phyloP scores from a whole-genome alignment of 768 basidiomycete species.

The Mrakia blollopis region DNA sequence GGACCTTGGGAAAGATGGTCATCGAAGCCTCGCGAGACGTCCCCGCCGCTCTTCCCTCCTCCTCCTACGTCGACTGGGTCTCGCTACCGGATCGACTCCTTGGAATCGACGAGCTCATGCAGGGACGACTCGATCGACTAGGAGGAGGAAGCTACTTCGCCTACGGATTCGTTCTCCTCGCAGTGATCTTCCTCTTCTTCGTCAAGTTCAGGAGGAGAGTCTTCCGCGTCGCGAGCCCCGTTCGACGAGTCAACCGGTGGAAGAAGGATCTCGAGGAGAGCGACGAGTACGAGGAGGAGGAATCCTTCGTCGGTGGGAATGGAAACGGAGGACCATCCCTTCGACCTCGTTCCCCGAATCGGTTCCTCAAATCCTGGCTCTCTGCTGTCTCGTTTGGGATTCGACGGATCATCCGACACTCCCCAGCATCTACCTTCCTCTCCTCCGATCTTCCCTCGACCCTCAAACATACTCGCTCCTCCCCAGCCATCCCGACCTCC shows the following conservation, averaged over 20 bases:
- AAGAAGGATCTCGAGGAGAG: slow-evolving; percentile 14
- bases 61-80: slow-evolving; percentile 12
- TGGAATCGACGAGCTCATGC: background rate
- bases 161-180: slow-evolving; percentile 12
- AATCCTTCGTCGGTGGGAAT: slow-evolving; percentile 15
- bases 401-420: background rate
- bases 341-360: background rate
- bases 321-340: background rate
- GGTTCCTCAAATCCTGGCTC: background rate
- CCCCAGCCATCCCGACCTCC: slow-evolving; percentile 2
- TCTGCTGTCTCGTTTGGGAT: background rate
- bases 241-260: slow-evolving; percentile 9
- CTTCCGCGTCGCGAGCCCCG: background rate
- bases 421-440: background rate
- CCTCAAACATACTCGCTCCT: slow-evolving; percentile 23
- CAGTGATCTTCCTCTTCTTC: slow-evolving; percentile 12
- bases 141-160: background rate
- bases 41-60: background rate
- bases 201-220: slow-evolving; percentile 10
- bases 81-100: slow-evolving; percentile 19
- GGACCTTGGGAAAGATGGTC: slow-evolving; percentile 99
- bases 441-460: background rate
- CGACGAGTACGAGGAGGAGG: slow-evolving; percentile 22
- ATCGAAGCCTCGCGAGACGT: slow-evolving; percentile 62
- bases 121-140: slow-evolving; percentile 3